Percentiles rank a stretch among this genome's conserved stretches.
Evolutionary conservation across 768 basidiomycete genomes (phyloP).

Genomic region (Leucogyrophana mollusca): DNA sequence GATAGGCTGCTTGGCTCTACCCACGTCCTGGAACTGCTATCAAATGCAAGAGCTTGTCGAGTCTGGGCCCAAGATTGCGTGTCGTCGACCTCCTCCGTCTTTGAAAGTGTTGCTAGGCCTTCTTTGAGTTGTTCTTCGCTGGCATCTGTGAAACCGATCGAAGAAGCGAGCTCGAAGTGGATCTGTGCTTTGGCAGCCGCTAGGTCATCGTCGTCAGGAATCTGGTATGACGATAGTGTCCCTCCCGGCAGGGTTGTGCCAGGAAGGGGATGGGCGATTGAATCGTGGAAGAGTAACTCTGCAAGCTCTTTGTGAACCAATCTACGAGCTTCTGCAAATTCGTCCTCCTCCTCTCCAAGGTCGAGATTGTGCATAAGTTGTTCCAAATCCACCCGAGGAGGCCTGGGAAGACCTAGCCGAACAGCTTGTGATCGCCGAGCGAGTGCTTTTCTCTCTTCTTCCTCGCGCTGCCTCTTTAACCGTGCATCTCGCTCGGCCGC

Average conservation of each 20-base stretch:
- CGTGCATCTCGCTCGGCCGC: slow-evolving; percentile 89
- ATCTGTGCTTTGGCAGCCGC: slow-evolving; percentile 67
- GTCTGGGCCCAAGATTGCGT: slow-evolving; percentile 69
- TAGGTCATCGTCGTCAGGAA: slow-evolving; percentile 78
- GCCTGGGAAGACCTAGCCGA: slow-evolving; percentile 81
- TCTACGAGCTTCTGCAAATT: slow-evolving; percentile 48
- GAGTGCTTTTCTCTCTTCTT: slow-evolving; percentile 76
- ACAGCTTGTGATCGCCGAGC: slow-evolving; percentile 81
- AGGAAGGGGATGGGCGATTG: slow-evolving; percentile 82
- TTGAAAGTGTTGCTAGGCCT: slow-evolving; percentile 63
- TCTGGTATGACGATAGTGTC: slow-evolving; percentile 62
- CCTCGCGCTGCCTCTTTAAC: slow-evolving; percentile 61
- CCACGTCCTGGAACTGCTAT: slow-evolving; percentile 58
- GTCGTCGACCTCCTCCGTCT: slow-evolving; percentile 61
- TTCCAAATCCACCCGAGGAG: slow-evolving; percentile 75
- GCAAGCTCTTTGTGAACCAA: slow-evolving; percentile 80
- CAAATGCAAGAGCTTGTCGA: slow-evolving; percentile 63
- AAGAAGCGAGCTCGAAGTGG: slow-evolving; percentile 74
- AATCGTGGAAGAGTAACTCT: slow-evolving; percentile 80
- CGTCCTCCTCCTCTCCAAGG: slow-evolving; percentile 46
- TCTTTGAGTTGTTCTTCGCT: slow-evolving; percentile 76
- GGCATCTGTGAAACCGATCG: slow-evolving; percentile 85
- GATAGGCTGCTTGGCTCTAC: slow-evolving; percentile 63
- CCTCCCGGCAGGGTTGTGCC: slow-evolving; percentile 80
- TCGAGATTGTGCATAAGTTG: slow-evolving; percentile 60